Percentiles rank a stretch among this genome's conserved stretches.
These are phyloP conservation scores for Pichia sp. DNA, from an alignment of 1,139 yeast species.

Conservation along the genomic window DNA sequence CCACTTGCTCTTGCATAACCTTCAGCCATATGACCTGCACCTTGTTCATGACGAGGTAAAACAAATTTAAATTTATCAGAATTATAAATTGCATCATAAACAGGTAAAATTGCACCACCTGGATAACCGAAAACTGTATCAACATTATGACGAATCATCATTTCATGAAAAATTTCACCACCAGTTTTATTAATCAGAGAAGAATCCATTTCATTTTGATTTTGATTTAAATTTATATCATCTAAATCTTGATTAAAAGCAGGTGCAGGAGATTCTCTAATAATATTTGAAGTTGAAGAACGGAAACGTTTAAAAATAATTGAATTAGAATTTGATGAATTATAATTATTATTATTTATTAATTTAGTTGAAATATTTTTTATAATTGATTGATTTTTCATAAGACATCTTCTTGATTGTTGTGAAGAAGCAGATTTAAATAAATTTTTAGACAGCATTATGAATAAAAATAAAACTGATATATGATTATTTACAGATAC, in stretches of 20 bases:
- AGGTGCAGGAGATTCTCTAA: conserved; percentile 30
- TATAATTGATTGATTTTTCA: no score
- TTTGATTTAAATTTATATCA: neutral
- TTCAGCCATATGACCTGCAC: conserved; percentile 99
- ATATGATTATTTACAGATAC: no score
- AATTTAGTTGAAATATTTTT: no score
- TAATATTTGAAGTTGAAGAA: conserved; percentile 23
- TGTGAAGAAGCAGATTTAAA: no score
- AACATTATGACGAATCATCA: conserved; percentile 95
- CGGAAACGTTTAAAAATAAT: conserved; percentile 8
- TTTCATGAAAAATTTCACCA: conserved; percentile 96
- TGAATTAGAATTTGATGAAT: no score
- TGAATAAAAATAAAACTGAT: no score
- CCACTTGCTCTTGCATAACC: conserved; percentile 96
- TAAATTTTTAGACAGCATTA: no score
- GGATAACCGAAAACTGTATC: conserved; percentile 95
- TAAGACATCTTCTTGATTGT: no score
- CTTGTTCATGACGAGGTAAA: conserved; percentile 96
- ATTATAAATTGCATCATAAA: conserved; percentile 92
- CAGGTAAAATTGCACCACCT: conserved; percentile 98
- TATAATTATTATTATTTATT: no score
- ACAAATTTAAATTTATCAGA: conserved; percentile 85
- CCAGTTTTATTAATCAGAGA: conserved; percentile 93
- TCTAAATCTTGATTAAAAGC: conserved; percentile 17
- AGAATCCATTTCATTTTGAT: conserved; percentile 50